These are phyloP conservation scores for Edaphochlamys debaryana DNA, from an alignment of 139 green algal species.

Conservation along the genomic window DNA sequence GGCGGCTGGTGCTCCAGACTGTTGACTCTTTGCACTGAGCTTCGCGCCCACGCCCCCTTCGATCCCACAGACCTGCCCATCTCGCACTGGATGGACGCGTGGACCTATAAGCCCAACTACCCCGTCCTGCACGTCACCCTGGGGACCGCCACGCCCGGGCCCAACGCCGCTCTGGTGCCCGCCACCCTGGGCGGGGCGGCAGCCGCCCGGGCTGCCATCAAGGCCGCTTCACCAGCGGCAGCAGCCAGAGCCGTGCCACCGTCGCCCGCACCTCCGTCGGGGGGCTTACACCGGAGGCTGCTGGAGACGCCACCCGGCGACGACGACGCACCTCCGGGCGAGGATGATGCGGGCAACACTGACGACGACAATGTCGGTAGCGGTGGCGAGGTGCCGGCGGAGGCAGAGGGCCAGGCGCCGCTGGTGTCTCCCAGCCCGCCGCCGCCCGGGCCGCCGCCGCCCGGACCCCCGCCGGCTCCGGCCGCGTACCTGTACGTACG, in stretches of 20 bases:
- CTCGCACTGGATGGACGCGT: conserved; percentile 32
- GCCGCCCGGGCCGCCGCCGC: background rate
- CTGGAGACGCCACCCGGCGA: no score
- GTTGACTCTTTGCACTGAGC: no score
- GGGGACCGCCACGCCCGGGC: background rate
- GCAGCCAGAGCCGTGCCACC: background rate
- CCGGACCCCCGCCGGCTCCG: background rate
- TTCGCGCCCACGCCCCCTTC: no score
- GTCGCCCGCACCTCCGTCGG: background rate
- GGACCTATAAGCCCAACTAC: conserved; percentile 45
- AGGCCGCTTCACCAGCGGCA: background rate
- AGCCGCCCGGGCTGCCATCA: background rate
- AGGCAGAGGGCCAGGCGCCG: background rate
- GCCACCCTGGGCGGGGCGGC: background rate
- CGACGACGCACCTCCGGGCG: no score
- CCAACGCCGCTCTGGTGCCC: conserved; percentile 6
- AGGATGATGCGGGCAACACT: no score
- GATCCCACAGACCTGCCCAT: conserved; percentile 29
- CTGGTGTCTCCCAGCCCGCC: no score
- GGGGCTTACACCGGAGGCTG: no score
- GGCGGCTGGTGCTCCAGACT: no score
- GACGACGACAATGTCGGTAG: no score
- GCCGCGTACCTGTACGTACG: background rate
- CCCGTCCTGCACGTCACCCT: conserved; percentile 1
- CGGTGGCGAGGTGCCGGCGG: no score